Conservation (phyloP, 768 basidiomycete species). For the Leccinum variicolor region DNA sequence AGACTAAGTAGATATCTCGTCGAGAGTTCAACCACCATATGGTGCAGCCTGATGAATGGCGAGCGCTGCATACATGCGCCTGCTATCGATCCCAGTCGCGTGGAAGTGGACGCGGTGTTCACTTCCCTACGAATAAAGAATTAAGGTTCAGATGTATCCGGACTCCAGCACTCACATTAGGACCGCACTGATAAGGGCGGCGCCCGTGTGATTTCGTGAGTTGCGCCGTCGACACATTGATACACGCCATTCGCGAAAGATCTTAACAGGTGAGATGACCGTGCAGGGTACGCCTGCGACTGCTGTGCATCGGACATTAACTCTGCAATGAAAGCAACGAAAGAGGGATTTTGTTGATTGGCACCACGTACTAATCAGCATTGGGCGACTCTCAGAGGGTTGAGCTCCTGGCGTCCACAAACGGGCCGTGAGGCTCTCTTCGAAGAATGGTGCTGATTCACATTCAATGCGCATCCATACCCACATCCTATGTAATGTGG, state of each 20-base stretch:
- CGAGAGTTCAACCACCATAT: background rate
- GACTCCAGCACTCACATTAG: slow-evolving; percentile 4
- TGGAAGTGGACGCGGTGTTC: background rate
- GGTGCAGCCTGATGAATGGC: background rate
- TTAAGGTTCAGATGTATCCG: background rate
- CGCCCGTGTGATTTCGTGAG: background rate
- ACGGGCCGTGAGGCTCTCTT: background rate
- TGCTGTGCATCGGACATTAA: slow-evolving; percentile 1
- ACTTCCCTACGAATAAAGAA: background rate
- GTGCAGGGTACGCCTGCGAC: background rate
- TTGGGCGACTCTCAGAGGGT: background rate
- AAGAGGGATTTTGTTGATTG: background rate
- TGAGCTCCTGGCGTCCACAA: background rate
- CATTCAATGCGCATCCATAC: slow-evolving; percentile 1
- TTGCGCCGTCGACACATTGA: background rate
- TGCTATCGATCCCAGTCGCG: background rate
- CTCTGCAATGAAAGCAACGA: background rate
- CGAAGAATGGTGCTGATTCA: background rate
- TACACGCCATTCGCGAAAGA: background rate
- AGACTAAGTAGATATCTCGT: background rate
- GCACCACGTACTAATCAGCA: slow-evolving; percentile 3
- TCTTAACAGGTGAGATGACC: background rate
- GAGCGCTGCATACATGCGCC: background rate
- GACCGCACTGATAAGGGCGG: background rate
- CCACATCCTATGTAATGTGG: slow-evolving; percentile 7